Conservation (phyloP, 805 yeast species). For the Sugiyamaella americana region DNA sequence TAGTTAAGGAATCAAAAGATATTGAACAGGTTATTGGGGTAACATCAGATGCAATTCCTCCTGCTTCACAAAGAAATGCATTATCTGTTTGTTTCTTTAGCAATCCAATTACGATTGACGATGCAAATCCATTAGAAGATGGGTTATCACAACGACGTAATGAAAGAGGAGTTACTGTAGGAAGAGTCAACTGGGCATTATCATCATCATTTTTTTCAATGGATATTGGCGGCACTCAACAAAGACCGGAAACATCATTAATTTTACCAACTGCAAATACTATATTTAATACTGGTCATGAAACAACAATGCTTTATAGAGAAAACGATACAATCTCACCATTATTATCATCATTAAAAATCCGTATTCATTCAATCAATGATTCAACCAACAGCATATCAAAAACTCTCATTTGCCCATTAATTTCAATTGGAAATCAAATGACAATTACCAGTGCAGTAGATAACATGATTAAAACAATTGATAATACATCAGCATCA, state of each 20-base stretch:
- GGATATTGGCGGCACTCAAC: background rate
- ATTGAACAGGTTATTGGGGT: constrained; percentile 24
- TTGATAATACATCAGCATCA: constrained; percentile 54
- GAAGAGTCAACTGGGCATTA: constrained; percentile 17
- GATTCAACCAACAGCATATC: background rate
- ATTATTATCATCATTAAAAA: constrained; percentile 6
- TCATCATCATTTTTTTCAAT: constrained; percentile 9
- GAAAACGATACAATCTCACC: background rate
- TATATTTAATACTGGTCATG: constrained; percentile 27
- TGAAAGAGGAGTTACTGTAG: constrained; percentile 13
- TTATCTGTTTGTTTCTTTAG: constrained; percentile 23
- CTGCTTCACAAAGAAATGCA: constrained; percentile 30
- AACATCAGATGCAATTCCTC: constrained; percentile 30
- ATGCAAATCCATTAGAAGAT: constrained; percentile 13
- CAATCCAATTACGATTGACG: constrained; percentile 19
- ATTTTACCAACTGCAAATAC: constrained; percentile 30
- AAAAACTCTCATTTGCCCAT: constrained; percentile 8
- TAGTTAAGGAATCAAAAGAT: constrained; percentile 16
- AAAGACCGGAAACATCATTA: background rate
- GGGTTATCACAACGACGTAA: background rate
- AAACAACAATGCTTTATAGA: constrained; percentile 14
- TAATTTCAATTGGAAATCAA: constrained; percentile 18
- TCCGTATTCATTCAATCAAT: background rate
- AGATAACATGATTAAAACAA: constrained; percentile 54
- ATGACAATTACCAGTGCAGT: constrained; percentile 44